Evolutionary conservation across 805 yeast genomes (phyloP), one percentile per base, ranked within the genome.

Genomic region (Isabelozyma rhagii): DNA sequence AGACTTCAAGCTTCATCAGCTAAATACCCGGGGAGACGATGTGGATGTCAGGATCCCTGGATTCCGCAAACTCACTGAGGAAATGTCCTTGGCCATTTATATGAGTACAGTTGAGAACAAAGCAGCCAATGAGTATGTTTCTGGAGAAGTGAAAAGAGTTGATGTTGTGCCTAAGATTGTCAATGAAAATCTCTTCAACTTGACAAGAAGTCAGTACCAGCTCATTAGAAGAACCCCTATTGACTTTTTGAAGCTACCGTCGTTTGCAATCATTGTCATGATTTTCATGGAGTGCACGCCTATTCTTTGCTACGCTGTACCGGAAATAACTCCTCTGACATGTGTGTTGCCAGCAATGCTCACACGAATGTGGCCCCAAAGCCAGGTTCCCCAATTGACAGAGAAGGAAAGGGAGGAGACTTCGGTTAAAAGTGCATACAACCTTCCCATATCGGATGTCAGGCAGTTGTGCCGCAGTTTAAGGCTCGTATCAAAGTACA

Each of bases 261-360:
- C 64, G n/a, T 83, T 83, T 63, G 73, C 76, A 1, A 41, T 81
- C 2, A 53, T 81, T 6, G 67, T 78, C 44, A 43, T 78, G 27
- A 54, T 81, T 2, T 82, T 81, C 60, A 79, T 78, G 58, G 89
- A 83, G 55, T 57, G 67, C 46, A 79, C 85, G 0, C 84, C 85
- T 0, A 17, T 80, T 1, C 53, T 83, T 5, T 81, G 85, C 57
- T 79, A 74, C 47, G 60, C 70, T 4, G 59, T 81, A 45, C 88
- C 88, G 0, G 79, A 78, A 52, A 58, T 83, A 4, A 75, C 83
- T 0, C 85, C 87, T 8, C 76, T 75, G 67, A 82, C 85, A 9
- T 83, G 87, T 61, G 68, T 79, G 8, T 67, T 81, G 31, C 85
- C 85, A 1, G 63, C 65, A 7, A 64, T 80, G 21, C 55, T 72